Evolutionary conservation across 768 basidiomycete species (phyloP), one percentile per base, ranked within the genome.

Genomic region (Dioszegia crocea): DNA sequence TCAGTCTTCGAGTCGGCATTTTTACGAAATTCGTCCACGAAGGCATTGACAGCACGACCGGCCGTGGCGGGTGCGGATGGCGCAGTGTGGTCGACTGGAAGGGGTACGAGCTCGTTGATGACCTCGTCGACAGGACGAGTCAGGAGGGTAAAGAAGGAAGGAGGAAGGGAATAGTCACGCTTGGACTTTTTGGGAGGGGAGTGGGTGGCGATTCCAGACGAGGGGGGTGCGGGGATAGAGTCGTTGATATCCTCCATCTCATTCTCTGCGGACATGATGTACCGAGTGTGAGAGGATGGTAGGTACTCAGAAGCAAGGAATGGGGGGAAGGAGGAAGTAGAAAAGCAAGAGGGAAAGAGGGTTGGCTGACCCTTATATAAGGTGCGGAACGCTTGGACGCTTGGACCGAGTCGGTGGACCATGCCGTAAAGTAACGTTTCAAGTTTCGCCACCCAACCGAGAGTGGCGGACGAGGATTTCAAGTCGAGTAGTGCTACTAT

Each of bases 21-120:
- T 6, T 50, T 45, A 10, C 41, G 43, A 40, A 67, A 39, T 19
- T 61, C 58, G 21, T 54, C 49, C n/a, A 67, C 30, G 47, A 67
- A 64, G 2, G 63, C 43, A 26, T 52, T 38, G 21, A 24, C 14
- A 31, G 30, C 33, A 19, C 19, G n/a, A 40, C 12, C 10, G 27
- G 43, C 14, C 5, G 24, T 8, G 49, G 46, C 9, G 19, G 31
- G 16, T 17, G 41, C 16, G 27, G 5, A 26, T 11, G 39, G 2
- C 4, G 26, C 19, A 8, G 39, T 21, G 31, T 29, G 11, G 12
- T 12, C 47, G 23, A 31, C 17, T 4, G 33, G 29, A 27, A 26
- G 36, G 6, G 48, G 27, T 3, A 30, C 4, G 48, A 31, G 45
- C 43, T 31, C n/a, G 23, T 8, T 21, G 36, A 57, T 47, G 2